phyloP scores from a whole-genome alignment of 768 basidiomycete species.

The Pleurotus platypus region DNA sequence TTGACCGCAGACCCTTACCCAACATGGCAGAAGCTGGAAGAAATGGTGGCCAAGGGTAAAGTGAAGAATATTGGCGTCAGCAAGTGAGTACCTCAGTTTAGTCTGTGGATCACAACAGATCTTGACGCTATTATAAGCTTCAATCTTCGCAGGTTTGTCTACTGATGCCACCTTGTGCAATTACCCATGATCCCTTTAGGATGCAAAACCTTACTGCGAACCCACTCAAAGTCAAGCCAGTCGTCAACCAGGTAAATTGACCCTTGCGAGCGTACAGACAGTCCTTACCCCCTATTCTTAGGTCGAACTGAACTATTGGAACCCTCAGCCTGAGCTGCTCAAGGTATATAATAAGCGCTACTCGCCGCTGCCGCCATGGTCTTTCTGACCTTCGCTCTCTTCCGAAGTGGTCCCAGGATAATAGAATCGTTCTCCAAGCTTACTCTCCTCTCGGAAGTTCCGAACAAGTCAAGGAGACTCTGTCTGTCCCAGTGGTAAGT shows the following conservation, averaged over 20 bases:
- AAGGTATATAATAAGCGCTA: constrained; percentile 33
- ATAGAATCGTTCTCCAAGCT: constrained; percentile 63
- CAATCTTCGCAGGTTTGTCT: constrained; percentile 49
- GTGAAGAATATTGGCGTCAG: constrained; percentile 78
- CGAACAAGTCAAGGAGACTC: constrained; percentile 51
- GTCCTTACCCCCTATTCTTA: constrained; percentile 3
- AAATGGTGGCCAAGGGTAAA: constrained; percentile 74
- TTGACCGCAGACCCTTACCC: constrained; percentile 71
- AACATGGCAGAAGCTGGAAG: constrained; percentile 80
- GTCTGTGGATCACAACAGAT: background rate
- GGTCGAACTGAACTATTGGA: constrained; percentile 75
- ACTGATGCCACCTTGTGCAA: background rate
- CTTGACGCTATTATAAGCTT: constrained; percentile 35
- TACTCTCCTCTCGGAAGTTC: constrained; percentile 74
- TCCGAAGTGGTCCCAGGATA: constrained; percentile 64
- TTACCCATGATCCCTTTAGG: constrained; percentile 24
- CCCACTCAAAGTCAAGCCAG: constrained; percentile 55
- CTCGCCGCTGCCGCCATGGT: background rate
- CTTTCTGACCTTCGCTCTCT: background rate
- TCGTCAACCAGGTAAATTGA: constrained; percentile 58
- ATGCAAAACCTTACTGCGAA: constrained; percentile 62
- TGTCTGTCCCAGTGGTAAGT: constrained; percentile 53
- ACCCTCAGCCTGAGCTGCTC: constrained; percentile 75
- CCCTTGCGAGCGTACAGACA: background rate
- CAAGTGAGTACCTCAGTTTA: constrained; percentile 47